These are phyloP conservation scores for Akanthomyces muscarius DNA, from an alignment of 2,329 filamentous ascomycete genomes.

Conservation along the genomic window DNA sequence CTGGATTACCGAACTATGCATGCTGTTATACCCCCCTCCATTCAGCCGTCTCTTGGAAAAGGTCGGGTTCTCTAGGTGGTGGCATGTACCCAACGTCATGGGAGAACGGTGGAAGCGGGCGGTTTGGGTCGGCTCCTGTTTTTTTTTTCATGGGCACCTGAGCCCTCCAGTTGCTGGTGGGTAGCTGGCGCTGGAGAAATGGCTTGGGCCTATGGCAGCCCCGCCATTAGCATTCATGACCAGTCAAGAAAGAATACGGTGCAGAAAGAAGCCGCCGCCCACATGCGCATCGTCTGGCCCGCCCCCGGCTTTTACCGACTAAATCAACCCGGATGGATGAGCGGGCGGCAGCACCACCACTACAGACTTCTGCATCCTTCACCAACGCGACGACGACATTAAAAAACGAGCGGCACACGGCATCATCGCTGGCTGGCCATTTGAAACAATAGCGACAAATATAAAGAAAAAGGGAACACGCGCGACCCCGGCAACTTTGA, in stretches of 20 bases:
- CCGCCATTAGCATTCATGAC: slow-evolving; percentile 30
- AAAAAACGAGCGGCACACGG: too few species aligned
- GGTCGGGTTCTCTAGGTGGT: background rate
- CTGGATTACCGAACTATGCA: background rate
- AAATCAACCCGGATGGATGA: slow-evolving; percentile 5
- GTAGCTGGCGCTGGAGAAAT: too few species aligned
- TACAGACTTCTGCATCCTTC: background rate
- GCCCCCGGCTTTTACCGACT: slow-evolving; percentile 26
- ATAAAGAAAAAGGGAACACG: too few species aligned
- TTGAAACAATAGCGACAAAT: too few species aligned
- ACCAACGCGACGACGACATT: too few species aligned
- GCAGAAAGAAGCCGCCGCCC: background rate
- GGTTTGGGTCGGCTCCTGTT: background rate
- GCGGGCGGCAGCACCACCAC: background rate
- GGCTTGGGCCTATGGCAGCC: slow-evolving; percentile 30
- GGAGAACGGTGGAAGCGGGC: background rate
- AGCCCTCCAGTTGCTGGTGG: background rate
- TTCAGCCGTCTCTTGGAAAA: background rate
- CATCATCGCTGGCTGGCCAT: too few species aligned
- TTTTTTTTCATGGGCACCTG: slow-evolving; percentile 2
- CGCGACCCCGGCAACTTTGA: too few species aligned
- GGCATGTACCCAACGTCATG: background rate
- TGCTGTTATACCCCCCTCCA: background rate
- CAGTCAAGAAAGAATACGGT: background rate
- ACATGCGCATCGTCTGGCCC: background rate